Percentiles rank a stretch among this genome's conserved stretches.
Evolutionary conservation across 176 grass and related monocot genomes (phyloP).

Genomic region (Cocos nucifera): DNA sequence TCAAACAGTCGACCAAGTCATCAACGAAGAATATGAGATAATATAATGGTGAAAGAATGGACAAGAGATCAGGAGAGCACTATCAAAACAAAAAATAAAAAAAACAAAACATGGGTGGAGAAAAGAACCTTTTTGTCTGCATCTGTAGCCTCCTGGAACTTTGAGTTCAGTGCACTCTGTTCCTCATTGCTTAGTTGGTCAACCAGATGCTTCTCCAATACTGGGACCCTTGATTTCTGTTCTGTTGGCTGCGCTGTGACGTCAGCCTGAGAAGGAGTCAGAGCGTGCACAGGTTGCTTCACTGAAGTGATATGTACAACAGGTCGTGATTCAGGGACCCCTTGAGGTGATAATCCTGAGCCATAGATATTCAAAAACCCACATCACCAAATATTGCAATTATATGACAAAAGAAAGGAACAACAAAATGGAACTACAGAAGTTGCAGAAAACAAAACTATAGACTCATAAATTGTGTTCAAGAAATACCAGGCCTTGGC

Average conservation of each 20-base stretch:
- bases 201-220: constrained; percentile 82
- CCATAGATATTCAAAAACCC: not conserved
- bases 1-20: no score
- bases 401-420: no score
- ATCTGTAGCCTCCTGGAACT: constrained; percentile 92
- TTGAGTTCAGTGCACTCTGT: constrained; percentile 50
- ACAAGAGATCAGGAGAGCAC: no score
- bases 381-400: constrained; percentile 14
- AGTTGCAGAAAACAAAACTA: no score
- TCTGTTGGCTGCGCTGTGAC: constrained; percentile 30
- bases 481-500: constrained; percentile 57
- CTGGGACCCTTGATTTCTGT: constrained; percentile 76
- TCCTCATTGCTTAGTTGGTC: constrained; percentile 97
- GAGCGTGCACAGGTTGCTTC: constrained; percentile 58
- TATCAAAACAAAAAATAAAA: not conserved
- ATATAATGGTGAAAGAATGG: no score
- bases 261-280: constrained; percentile 43
- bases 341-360: constrained; percentile 46
- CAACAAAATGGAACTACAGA: no score
- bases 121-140: constrained; percentile 70
- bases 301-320: constrained; percentile 43
- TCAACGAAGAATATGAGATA: no score
- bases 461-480: constrained; percentile 9
- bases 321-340: constrained; percentile 42
- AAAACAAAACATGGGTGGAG: not conserved